Conservation (phyloP, 495 filamentous ascomycete genomes). For the Penicillium atrosanguineum region DNA sequence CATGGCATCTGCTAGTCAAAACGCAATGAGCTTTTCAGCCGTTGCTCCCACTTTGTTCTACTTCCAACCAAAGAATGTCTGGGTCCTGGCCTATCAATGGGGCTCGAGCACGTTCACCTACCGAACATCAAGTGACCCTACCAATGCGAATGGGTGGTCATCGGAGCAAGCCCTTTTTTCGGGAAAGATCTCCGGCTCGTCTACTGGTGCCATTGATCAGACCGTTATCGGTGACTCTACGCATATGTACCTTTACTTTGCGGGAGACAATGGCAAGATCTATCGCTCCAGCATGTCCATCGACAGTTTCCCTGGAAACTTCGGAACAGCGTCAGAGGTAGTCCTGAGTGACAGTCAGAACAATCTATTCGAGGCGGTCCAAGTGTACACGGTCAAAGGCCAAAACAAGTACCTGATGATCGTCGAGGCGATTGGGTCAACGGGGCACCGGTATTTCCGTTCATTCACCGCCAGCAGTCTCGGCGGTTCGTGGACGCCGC, state of each 20-base stretch:
- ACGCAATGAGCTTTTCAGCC: slow-evolving; percentile 39
- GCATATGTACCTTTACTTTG: slow-evolving; percentile 63
- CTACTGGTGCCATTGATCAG: slow-evolving; percentile 54
- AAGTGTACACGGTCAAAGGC: slow-evolving; percentile 58
- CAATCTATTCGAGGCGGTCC: slow-evolving; percentile 61
- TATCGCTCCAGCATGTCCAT: slow-evolving; percentile 60
- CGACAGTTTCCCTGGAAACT: slow-evolving; percentile 29
- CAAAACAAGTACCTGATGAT: slow-evolving; percentile 60
- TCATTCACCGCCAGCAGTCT: slow-evolving; percentile 58
- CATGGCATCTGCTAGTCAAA: slow-evolving; percentile 55
- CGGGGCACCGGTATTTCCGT: slow-evolving; percentile 63
- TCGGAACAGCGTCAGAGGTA: slow-evolving; percentile 47
- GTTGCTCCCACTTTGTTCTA: slow-evolving; percentile 61
- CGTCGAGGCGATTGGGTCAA: slow-evolving; percentile 55
- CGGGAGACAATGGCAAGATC: slow-evolving; percentile 62
- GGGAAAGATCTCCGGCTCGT: slow-evolving; percentile 47
- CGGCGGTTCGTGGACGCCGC: slow-evolving; percentile 51
- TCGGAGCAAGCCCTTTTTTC: slow-evolving; percentile 49
- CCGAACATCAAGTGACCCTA: slow-evolving; percentile 54
- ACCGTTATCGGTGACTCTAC: slow-evolving; percentile 56
- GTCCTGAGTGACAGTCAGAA: slow-evolving; percentile 51
- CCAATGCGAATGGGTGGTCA: slow-evolving; percentile 56
- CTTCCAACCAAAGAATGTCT: slow-evolving; percentile 57
- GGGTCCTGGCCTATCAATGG: slow-evolving; percentile 62
- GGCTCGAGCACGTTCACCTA: slow-evolving; percentile 56